A percentile compares a stretch with the other conserved stretches of the same genome.
phyloP scores from a whole-genome alignment of 768 basidiomycete genomes.

The Kwoniella sp. region DNA sequence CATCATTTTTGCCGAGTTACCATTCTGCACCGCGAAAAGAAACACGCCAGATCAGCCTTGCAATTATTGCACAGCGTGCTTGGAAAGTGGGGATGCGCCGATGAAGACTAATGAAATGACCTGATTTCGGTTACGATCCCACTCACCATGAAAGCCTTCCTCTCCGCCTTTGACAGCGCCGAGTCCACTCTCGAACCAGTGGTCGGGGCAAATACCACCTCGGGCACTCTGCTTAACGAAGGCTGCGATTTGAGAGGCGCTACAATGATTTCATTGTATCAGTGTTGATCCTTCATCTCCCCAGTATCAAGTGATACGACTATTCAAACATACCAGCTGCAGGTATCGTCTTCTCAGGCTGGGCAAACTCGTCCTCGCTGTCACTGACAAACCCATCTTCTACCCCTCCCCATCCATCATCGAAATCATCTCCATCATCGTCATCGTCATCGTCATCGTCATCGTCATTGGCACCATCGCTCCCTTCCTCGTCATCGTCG shows the following conservation, averaged over 20 bases:
- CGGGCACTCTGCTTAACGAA: slow-evolving; percentile 29
- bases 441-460: slow-evolving; percentile 34
- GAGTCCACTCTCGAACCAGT: not conserved
- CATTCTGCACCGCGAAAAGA: slow-evolving; percentile 32
- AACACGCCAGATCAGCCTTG: no score
- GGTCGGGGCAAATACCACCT: slow-evolving; percentile 49
- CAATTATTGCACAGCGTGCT: not conserved
- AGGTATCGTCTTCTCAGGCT: not conserved
- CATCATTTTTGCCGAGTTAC: slow-evolving; percentile 53
- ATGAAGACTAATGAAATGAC: not conserved
- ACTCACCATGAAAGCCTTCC: slow-evolving; percentile 56
- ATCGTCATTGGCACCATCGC: slow-evolving; percentile 11
- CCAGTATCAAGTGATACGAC: not conserved
- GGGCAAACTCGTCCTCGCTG: slow-evolving; percentile 33
- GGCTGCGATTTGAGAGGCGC: not conserved
- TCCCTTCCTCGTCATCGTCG: not conserved
- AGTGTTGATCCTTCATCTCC: not conserved
- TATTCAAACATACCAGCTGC: not conserved
- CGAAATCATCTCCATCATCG: slow-evolving; percentile 24
- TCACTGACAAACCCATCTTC: slow-evolving; percentile 40
- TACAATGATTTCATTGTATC: not conserved
- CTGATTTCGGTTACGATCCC: no score
- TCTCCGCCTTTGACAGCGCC: slow-evolving; percentile 46
- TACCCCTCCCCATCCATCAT: slow-evolving; percentile 46
- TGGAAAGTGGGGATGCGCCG: no score